These are phyloP conservation scores for Lophium mytilinum DNA, from an alignment of 495 filamentous ascomycete genomes.

Conservation along the genomic window DNA sequence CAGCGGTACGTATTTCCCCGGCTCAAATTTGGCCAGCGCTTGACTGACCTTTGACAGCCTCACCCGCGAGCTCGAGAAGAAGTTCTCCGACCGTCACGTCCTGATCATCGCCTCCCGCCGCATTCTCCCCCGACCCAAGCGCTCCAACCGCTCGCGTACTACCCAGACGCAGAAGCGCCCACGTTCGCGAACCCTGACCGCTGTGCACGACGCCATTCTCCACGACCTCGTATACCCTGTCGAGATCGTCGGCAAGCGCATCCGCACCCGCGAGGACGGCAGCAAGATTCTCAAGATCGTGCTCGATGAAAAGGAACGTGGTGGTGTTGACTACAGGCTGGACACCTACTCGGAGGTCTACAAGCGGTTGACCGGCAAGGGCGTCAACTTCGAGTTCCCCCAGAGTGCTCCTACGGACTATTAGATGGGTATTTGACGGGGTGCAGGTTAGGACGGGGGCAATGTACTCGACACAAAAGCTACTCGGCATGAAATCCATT, in stretches of 20 bases:
- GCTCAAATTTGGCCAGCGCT: not conserved
- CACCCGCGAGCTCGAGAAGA: constrained; percentile 99
- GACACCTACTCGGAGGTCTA: constrained; percentile 99
- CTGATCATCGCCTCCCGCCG: constrained; percentile 97
- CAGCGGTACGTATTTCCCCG: constrained; percentile 67
- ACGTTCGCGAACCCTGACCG: constrained; percentile 90
- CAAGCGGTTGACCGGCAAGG: constrained; percentile 86
- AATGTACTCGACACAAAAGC: constrained; percentile 21
- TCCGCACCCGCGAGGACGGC: constrained; percentile 93
- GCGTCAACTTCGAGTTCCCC: constrained; percentile 95
- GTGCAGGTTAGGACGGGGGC: constrained; percentile 16
- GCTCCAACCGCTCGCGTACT: constrained; percentile 86
- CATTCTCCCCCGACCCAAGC: constrained; percentile 96
- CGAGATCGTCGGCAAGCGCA: constrained; percentile 98
- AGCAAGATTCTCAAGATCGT: constrained; percentile 96
- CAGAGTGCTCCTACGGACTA: constrained; percentile 68
- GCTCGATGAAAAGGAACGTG: constrained; percentile 98
- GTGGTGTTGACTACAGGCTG: constrained; percentile 94
- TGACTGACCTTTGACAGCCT: constrained; percentile 49
- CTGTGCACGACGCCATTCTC: constrained; percentile 96
- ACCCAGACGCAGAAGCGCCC: constrained; percentile 96
- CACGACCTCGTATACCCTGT: constrained; percentile 96
- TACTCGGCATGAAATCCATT: not conserved
- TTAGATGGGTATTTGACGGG: constrained; percentile 44
- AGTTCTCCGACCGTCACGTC: constrained; percentile 99